Evolutionary conservation across 345 rosid genomes (phyloP), one percentile per base, ranked within the genome.

Genomic region (Sonneratia caseolaris): DNA sequence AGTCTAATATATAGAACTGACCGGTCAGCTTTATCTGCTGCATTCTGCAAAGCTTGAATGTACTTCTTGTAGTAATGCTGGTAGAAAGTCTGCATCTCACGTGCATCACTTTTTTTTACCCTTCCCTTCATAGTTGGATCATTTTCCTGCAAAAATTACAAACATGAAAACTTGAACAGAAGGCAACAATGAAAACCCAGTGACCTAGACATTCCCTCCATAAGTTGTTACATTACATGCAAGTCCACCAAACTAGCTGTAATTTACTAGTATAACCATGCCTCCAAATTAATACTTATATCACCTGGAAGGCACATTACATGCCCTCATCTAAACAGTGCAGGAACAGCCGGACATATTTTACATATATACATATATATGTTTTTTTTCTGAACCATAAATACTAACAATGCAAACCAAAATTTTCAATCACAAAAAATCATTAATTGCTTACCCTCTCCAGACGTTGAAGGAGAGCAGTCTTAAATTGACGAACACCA

Each of bases 401-500:
- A 48, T 18, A 1, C 1, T 18, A 0, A 32, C 15, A 56, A 69
- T n/a, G 55, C 35, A 9, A 61, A 37, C 68, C 27, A 57, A 45
- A 47, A 14, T 13, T 43, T 14, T 12, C 9, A 13, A 18, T 49
- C 15, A 22, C 27, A 36, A 49, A 43, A 21, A 47, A 66, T 32
- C 22, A 42, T 69, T 47, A 7, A 43, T 18, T 68, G 65, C 87
- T 79, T 72, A 92, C 99, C 85, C 91, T 88, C 79, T 96, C 98
- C 48, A 96, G 94, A 74, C 98, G 99, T 73, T 96, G 99, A 72
- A 96, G 91, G 19, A 96, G 98, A 18, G 99, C 97, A 71, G 99
- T 96, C 84, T 96, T 96, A 78, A 96, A 96, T 73, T 96, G 99
- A 27, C 99, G 93, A 81, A 96, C 99, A 72, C 99, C 99, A 69